phyloP scores from a whole-genome alignment of 768 basidiomycete genomes.

The Tulasnella sp. region DNA sequence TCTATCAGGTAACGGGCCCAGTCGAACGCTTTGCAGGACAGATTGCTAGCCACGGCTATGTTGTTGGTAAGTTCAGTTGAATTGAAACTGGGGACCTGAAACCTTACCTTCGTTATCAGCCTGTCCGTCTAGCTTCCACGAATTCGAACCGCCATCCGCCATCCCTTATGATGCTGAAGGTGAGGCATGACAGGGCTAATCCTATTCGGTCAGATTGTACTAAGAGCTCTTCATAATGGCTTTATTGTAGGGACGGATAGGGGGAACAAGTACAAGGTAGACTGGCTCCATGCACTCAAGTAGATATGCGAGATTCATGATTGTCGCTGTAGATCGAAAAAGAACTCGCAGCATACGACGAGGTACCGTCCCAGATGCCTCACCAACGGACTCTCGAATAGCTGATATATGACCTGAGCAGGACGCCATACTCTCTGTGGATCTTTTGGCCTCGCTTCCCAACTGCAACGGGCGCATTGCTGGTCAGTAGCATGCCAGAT shows the following conservation, averaged over 20 bases:
- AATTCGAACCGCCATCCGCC: constrained; percentile 80
- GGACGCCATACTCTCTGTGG: constrained; percentile 70
- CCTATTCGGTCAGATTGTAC: too few relatives aligned
- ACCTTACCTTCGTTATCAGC: constrained; percentile 32
- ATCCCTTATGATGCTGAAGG: constrained; percentile 85
- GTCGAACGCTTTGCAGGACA: constrained; percentile 87
- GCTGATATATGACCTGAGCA: constrained; percentile 25
- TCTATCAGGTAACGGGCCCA: constrained; percentile 93
- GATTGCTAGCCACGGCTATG: constrained; percentile 77
- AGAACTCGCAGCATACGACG: constrained; percentile 74
- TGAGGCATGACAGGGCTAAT: constrained; percentile 22
- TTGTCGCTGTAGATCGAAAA: constrained; percentile 65
- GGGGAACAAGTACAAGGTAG: constrained; percentile 87
- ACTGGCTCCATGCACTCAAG: background rate
- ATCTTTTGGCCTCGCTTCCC: constrained; percentile 54
- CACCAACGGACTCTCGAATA: background rate
- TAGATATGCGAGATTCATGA: background rate
- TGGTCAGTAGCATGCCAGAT: constrained; percentile 33
- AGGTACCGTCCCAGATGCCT: constrained; percentile 36
- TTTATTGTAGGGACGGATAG: constrained; percentile 55
- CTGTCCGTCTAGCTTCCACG: constrained; percentile 80
- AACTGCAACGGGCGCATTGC: constrained; percentile 92
- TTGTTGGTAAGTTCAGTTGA: constrained; percentile 48
- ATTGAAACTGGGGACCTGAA: background rate
- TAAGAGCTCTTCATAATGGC: too few relatives aligned